Evolutionary conservation across 164 flowering plant species (phyloP).

Genomic region (Kingdonia uniflora): DNA sequence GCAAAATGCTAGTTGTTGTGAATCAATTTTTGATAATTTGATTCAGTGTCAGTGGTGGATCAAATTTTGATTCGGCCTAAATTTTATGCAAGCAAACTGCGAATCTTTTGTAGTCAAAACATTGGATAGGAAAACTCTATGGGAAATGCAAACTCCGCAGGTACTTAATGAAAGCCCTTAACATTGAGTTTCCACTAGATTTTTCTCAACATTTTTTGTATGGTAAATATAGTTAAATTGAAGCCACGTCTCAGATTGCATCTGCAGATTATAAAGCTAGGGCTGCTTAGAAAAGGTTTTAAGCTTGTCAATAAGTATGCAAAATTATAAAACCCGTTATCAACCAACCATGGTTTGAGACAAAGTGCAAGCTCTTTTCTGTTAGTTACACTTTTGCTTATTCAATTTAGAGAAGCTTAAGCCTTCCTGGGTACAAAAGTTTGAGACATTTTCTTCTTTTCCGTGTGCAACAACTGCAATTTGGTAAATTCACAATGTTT

Average conservation of each 20-base stretch:
- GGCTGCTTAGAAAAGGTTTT: conserved; percentile 62
- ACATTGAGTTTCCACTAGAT: background rate
- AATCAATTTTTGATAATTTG: too few species aligned
- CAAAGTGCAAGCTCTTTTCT: too few species aligned
- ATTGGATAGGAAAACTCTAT: conserved; percentile 77
- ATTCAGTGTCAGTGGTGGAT: too few species aligned
- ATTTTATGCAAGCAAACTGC: conserved; percentile 75
- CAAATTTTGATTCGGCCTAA: too few species aligned
- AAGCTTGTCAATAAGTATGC: conserved; percentile 66
- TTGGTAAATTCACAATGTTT: too few species aligned
- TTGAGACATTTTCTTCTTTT: too few species aligned
- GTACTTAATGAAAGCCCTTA: background rate
- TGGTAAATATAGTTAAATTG: too few species aligned
- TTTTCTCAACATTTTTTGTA: background rate
- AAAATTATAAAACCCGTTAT: background rate
- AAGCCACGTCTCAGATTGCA: background rate
- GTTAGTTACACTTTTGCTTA: too few species aligned
- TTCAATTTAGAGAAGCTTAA: too few species aligned
- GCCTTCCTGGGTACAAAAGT: too few species aligned
- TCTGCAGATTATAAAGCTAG: conserved; percentile 61
- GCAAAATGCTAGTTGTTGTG: too few species aligned
- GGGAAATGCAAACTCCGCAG: conserved; percentile 99
- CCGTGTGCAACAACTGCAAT: too few species aligned
- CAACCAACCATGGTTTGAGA: background rate
- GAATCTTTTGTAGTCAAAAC: conserved; percentile 76